These are phyloP conservation scores for Nannochloropsis gaditana DNA, from an alignment of 108 stramenopile species.

Conservation along the genomic window DNA sequence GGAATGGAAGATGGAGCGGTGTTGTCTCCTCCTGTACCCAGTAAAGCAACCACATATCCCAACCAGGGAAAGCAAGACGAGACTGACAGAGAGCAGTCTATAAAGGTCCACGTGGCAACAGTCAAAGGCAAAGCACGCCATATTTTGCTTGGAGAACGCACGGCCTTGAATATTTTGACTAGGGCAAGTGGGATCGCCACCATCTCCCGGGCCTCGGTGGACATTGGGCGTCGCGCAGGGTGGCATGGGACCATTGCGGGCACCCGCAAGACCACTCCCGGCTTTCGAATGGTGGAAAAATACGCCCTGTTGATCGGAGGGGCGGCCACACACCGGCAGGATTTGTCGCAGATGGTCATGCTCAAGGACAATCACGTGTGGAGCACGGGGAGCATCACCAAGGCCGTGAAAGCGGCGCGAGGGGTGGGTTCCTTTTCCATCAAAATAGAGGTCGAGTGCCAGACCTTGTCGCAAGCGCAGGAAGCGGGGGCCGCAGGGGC, in stretches of 20 bases:
- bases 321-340: slow-evolving; percentile 84
- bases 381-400: slow-evolving; percentile 73
- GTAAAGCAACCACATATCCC: slow-evolving; percentile 21
- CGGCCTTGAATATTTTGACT: slow-evolving; percentile 84
- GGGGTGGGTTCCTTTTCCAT: slow-evolving; percentile 84
- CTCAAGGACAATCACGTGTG: slow-evolving; percentile 76
- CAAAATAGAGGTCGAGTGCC: slow-evolving; percentile 84
- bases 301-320: slow-evolving; percentile 95
- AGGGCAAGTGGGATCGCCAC: slow-evolving; percentile 95
- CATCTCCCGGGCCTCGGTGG: slow-evolving; percentile 56
- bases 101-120: slow-evolving; percentile 72
- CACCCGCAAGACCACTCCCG: slow-evolving; percentile 97
- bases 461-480: not conserved
- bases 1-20: slow-evolving; percentile 36
- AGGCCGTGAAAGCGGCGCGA: slow-evolving; percentile 75
- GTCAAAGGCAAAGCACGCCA: slow-evolving; percentile 77
- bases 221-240: slow-evolving; percentile 51
- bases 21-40: slow-evolving; percentile 23
- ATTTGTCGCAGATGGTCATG: slow-evolving; percentile 99
- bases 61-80: slow-evolving; percentile 39
- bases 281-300: slow-evolving; percentile 95
- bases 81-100: slow-evolving; percentile 21
- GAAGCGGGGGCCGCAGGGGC: slow-evolving; percentile 37
- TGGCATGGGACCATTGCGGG: slow-evolving; percentile 94
- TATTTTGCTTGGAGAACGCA: slow-evolving; percentile 88